A percentile compares a stretch with the other conserved stretches of the same genome.
Conservation (phyloP, 306 rosid genomes). For the Medicago lupulina region DNA sequence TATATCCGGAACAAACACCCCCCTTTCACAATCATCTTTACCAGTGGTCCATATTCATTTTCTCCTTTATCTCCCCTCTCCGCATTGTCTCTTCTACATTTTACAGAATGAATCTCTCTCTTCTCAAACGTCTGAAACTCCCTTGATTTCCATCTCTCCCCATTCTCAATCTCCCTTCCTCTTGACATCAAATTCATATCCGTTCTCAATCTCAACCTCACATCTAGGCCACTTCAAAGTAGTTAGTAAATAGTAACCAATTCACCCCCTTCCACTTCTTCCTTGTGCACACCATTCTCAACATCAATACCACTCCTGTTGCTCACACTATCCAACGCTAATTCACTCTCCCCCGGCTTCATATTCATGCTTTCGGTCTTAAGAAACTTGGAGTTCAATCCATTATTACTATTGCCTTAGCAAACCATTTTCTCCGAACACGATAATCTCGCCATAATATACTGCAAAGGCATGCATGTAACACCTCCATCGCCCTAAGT, state of each 20-base stretch:
- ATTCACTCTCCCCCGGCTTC: slow-evolving; percentile 63
- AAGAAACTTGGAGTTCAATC: too few species aligned
- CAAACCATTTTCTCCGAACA: slow-evolving; percentile 78
- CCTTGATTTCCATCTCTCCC: slow-evolving; percentile 53
- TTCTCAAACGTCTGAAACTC: slow-evolving; percentile 74
- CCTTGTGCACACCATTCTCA: slow-evolving; percentile 67
- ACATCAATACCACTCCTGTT: slow-evolving; percentile 56
- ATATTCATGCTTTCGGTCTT: slow-evolving; percentile 78
- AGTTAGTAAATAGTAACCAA: slow-evolving; percentile 66
- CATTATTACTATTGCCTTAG: too few species aligned
- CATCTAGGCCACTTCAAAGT: slow-evolving; percentile 69
- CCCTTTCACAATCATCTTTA: slow-evolving; percentile 79
- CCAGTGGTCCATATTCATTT: slow-evolving; percentile 52
- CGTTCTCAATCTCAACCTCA: slow-evolving; percentile 56
- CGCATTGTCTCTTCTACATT: slow-evolving; percentile 70
- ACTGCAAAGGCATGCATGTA: slow-evolving; percentile 98
- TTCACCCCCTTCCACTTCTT: slow-evolving; percentile 95
- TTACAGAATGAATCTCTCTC: slow-evolving; percentile 59
- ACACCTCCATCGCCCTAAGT: slow-evolving; percentile 99
- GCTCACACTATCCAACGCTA: slow-evolving; percentile 51
- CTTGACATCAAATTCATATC: slow-evolving; percentile 28
- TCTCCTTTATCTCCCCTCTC: slow-evolving; percentile 72
- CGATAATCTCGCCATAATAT: slow-evolving; percentile 87
- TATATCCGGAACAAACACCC: slow-evolving; percentile 83
- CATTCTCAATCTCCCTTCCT: slow-evolving; percentile 71